Conservation (phyloP, 2,329 filamentous ascomycete genomes). For the Penicillium sp. region DNA sequence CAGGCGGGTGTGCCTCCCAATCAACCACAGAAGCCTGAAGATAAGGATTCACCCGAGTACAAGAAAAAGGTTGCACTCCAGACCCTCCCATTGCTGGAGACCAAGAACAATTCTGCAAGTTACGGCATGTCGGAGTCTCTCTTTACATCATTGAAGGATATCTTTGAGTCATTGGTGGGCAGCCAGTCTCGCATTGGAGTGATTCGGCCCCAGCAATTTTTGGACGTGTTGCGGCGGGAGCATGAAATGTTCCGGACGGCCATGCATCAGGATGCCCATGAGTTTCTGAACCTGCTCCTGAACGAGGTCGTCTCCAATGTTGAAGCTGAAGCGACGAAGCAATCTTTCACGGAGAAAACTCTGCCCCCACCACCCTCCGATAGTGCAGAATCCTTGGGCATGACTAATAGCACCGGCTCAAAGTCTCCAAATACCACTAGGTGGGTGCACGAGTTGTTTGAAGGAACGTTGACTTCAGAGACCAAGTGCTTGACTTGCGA, state of each 20-base stretch:
- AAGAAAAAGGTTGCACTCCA: conserved; percentile 96
- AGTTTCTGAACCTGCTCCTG: conserved; percentile 91
- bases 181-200: conserved; percentile 83
- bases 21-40: conserved; percentile 72
- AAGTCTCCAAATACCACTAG: conserved; percentile 69
- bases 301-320: conserved; percentile 96
- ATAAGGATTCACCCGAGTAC: conserved; percentile 94
- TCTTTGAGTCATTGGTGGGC: conserved; percentile 86
- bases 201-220: conserved; percentile 85
- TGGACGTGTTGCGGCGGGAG: conserved; percentile 89
- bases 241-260: conserved; percentile 97
- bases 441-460: conserved; percentile 97
- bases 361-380: conserved; percentile 55
- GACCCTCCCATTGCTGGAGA: conserved; percentile 81
- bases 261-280: conserved; percentile 98
- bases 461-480: conserved; percentile 91
- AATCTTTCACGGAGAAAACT: conserved; percentile 37
- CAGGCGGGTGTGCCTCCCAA: conserved; percentile 58
- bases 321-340: conserved; percentile 70
- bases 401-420: conserved; percentile 52
- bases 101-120: conserved; percentile 75
- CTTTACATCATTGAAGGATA: conserved; percentile 93
- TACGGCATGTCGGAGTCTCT: conserved; percentile 95
- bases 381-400: conserved; percentile 46
- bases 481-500: conserved; percentile 96